Base-by-base conservation (phyloP, 352 stramenopile genomes). In the Phytophthora agathidicida region DNA sequence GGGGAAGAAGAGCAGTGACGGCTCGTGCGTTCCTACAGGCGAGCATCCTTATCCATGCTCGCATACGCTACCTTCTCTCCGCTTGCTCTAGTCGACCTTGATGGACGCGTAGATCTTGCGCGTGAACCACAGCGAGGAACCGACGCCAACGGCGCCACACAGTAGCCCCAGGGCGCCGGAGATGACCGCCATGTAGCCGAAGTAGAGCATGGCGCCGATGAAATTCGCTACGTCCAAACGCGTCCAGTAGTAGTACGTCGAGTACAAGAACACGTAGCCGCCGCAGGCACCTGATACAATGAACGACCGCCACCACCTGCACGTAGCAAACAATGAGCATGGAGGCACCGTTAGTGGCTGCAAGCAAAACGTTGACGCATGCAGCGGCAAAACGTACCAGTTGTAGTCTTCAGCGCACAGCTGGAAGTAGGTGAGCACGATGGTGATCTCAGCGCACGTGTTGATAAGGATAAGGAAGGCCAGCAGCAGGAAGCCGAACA, bases 351-450 rank as follows among this genome's bases (percentile, higher is more conserved):
- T 58, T 24, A 51, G 22, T 11, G 20, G 33, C 19, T 43, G 33
- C 17, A 43, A 37, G 23, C 7, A 23, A 9, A 11, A 41, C 7
- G 22, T 37, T 16, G 7, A 24, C 39, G 10, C 16, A 31, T 1
- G 7, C 8, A 7, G 5, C 44, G 7, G 5, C 11, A 32, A 54
- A 62, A 80, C 82, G 57, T 67, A 99, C 98, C 98, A 99, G 80
- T 99, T 96, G 81, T 99, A 99, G 81, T 99, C 97, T 79, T 99
- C 98, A 23, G 93, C 81, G 69, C 96, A 99, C 10, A 99, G 94
- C 88, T 99, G 97, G 75, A 99, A 99, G 83, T 99, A 99, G 61
- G 89, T 98, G 71, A 99, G 93, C 31, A 99, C 93, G 68, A 99
- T 98, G 36, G 97, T 98, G 74, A 99, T 99, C 73, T 99, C 97